Conservation (phyloP, 768 basidiomycete genomes). For the Grammothele lineata region DNA sequence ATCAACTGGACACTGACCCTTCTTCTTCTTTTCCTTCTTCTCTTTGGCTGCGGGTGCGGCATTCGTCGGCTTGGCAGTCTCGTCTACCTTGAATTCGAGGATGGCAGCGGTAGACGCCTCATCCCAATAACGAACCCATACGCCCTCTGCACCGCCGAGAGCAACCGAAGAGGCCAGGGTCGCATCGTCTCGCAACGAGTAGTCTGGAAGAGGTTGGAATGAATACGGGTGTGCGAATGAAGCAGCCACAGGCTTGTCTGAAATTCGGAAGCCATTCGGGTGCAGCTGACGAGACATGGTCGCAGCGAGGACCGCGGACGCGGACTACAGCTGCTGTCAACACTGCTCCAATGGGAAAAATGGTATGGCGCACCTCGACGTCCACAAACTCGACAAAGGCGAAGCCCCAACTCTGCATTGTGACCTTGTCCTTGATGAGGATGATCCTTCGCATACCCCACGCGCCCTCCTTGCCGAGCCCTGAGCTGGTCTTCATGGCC, state of each 20-base stretch:
- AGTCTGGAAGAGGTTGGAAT: conserved; percentile 77
- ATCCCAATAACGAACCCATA: conserved; percentile 91
- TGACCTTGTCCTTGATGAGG: conserved; percentile 84
- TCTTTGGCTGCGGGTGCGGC: conserved; percentile 39
- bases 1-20: conserved; percentile 14
- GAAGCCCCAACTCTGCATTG: conserved; percentile 88
- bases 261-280: conserved; percentile 92
- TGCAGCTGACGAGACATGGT: conserved; percentile 84
- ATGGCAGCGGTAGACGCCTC: conserved; percentile 73
- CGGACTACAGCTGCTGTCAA: conserved; percentile 49
- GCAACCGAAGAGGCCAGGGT: conserved; percentile 62
- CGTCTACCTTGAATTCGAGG: conserved; percentile 76
- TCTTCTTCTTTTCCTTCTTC: conserved; percentile 58
- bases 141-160: conserved; percentile 68
- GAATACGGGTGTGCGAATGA: conserved; percentile 93
- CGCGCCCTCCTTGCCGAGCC: conserved; percentile 71
- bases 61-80: conserved; percentile 36
- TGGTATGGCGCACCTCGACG: conserved; percentile 53
- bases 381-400: conserved; percentile 92
- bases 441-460: conserved; percentile 86
- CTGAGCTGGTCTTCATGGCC: conserved; percentile 79
- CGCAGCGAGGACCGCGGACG: conserved; percentile 75
- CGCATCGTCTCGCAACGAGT: conserved; percentile 72
- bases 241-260: conserved; percentile 81
- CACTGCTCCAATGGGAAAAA: conserved; percentile 12